A percentile compares a stretch with the other conserved stretches of the same genome.
These are phyloP conservation scores for Colletotrichum sp. DNA, from an alignment of 2,329 filamentous ascomycete species.

Conservation along the genomic window DNA sequence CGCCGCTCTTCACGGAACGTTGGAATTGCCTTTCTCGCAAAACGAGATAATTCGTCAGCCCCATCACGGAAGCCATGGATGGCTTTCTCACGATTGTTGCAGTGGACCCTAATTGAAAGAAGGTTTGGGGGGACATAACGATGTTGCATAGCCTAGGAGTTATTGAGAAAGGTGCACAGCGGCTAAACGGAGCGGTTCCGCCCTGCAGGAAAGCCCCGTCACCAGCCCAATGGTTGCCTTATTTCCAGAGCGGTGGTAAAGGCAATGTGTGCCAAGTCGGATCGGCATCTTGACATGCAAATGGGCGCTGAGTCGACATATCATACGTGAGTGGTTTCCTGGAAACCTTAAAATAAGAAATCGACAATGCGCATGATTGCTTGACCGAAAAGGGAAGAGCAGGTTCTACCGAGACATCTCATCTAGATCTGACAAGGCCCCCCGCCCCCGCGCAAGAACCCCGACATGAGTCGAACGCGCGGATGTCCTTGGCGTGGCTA, in stretches of 20 bases:
- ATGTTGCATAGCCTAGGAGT: background rate
- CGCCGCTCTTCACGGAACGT: background rate
- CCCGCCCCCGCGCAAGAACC: background rate
- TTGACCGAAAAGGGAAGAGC: background rate
- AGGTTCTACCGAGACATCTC: conserved; percentile 14
- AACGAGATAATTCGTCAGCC: background rate
- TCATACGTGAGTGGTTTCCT: conserved; percentile 16
- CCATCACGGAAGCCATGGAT: background rate
- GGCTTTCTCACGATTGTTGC: background rate
- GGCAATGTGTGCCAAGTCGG: background rate
- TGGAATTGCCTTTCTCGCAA: background rate
- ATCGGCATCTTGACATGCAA: background rate
- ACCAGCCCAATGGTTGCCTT: background rate
- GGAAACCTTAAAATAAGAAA: conserved; percentile 11
- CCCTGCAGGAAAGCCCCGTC: background rate
- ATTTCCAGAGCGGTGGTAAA: background rate
- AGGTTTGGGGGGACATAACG: background rate
- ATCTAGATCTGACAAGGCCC: conserved; percentile 16
- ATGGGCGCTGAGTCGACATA: conserved; percentile 9
- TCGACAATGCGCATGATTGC: conserved; percentile 11
- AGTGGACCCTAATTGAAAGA: background rate
- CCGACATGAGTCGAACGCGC: conserved; percentile 9
- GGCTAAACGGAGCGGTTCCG: background rate
- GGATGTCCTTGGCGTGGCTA: background rate
- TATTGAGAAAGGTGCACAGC: background rate